phyloP scores from a whole-genome alignment of 306 rosid genomes.

The Ormosia semicastrata region DNA sequence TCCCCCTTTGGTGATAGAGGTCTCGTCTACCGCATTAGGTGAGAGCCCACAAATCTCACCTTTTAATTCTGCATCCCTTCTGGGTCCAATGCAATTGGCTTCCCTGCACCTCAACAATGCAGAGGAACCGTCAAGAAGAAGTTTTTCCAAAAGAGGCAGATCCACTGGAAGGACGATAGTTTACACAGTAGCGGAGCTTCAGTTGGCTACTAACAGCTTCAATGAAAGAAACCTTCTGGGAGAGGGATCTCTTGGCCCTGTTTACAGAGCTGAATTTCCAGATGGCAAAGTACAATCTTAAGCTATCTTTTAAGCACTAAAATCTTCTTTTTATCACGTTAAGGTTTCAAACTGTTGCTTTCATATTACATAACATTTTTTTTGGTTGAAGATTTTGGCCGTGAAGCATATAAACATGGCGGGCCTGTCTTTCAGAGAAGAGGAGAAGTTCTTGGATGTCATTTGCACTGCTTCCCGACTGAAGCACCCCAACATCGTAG shows the following conservation, averaged over 20 bases:
- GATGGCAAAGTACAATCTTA: constrained; percentile 61
- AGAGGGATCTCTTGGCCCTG: constrained; percentile 80
- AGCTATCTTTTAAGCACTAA: not conserved
- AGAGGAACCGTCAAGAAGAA: constrained; percentile 44
- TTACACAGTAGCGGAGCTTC: constrained; percentile 67
- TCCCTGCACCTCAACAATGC: constrained; percentile 35
- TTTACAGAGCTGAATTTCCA: constrained; percentile 72
- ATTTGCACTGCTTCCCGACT: constrained; percentile 65
- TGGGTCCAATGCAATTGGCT: constrained; percentile 48
- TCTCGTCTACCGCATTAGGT: constrained; percentile 36
- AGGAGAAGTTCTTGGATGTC: constrained; percentile 68
- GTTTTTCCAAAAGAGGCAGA: constrained; percentile 49
- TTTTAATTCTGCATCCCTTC: constrained; percentile 39
- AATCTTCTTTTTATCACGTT: not conserved
- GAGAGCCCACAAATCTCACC: constrained; percentile 44
- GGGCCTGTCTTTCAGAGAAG: constrained; percentile 53
- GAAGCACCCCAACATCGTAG: constrained; percentile 71
- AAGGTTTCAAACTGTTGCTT: not conserved
- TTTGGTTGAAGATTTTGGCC: constrained; percentile 51
- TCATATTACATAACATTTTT: not conserved
- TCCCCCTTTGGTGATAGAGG: constrained; percentile 22
- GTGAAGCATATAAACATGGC: constrained; percentile 63
- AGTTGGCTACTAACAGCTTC: constrained; percentile 69
- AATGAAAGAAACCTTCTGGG: constrained; percentile 59
- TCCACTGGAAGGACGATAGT: constrained; percentile 47